Conservation (phyloP, 805 yeast genomes). For the Kazachstania taianensis region DNA sequence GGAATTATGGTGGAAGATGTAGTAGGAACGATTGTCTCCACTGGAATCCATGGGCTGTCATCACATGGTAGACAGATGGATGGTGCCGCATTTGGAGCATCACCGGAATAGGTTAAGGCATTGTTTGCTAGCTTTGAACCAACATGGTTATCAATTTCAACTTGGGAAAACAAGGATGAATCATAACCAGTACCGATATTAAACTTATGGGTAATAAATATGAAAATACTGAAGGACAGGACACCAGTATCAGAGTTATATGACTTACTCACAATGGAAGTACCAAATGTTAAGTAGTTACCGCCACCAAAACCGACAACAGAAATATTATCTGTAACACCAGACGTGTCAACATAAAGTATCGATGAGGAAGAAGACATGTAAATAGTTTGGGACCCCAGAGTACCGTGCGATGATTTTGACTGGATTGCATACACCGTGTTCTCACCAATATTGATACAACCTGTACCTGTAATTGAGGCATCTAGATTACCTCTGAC, state of each 20-base stretch:
- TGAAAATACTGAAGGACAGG: slow-evolving; percentile 5
- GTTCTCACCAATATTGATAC: slow-evolving; percentile 10
- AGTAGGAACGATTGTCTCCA: background rate
- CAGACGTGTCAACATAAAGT: slow-evolving; percentile 7
- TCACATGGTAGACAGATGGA: slow-evolving; percentile 4
- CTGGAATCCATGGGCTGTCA: slow-evolving; percentile 6
- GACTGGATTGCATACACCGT: slow-evolving; percentile 5
- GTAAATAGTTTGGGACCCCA: slow-evolving; percentile 8
- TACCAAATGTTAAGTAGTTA: slow-evolving; percentile 6
- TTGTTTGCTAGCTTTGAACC: slow-evolving; percentile 5
- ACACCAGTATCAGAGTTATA: slow-evolving; percentile 9
- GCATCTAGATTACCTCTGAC: slow-evolving; percentile 4
- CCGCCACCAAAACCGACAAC: slow-evolving; percentile 9
- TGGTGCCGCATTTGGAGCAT: slow-evolving; percentile 4
- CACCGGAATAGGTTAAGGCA: slow-evolving; percentile 4
- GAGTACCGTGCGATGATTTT: background rate
- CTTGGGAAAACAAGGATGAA: background rate
- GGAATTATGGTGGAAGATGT: background rate
- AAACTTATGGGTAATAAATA: slow-evolving; percentile 4
- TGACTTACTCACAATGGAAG: slow-evolving; percentile 3
- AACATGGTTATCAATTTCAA: slow-evolving; percentile 3
- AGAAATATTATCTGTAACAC: slow-evolving; percentile 6
- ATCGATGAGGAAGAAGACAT: slow-evolving; percentile 7
- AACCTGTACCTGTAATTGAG: slow-evolving; percentile 9
- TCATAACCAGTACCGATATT: slow-evolving; percentile 12